A percentile compares a stretch with the other conserved stretches of the same genome.
phyloP scores from a whole-genome alignment of 352 stramenopile species.

The Phytophthora constricta region DNA sequence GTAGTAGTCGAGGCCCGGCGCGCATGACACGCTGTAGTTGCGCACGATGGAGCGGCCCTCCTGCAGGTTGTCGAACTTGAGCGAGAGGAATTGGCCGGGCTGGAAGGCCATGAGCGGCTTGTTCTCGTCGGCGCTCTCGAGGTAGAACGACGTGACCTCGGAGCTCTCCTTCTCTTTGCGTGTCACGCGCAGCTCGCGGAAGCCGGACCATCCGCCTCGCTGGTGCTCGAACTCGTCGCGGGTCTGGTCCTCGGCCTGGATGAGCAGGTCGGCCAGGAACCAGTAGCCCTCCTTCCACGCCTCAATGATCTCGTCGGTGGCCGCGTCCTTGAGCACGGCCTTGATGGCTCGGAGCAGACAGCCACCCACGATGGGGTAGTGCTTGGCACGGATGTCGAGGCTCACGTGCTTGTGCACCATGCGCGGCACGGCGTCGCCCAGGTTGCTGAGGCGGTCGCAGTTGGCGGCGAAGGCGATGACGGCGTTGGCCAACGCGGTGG shows the following conservation, averaged over 20 bases:
- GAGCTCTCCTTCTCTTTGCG: slow-evolving; percentile 55
- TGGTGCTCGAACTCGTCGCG: slow-evolving; percentile 41
- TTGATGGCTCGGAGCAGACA: slow-evolving; percentile 68
- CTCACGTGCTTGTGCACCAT: slow-evolving; percentile 74
- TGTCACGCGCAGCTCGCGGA: slow-evolving; percentile 60
- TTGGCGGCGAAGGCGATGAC: slow-evolving; percentile 71
- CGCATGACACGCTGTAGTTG: slow-evolving; percentile 65
- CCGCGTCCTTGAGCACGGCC: slow-evolving; percentile 53
- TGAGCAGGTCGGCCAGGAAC: slow-evolving; percentile 67
- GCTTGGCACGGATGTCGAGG: slow-evolving; percentile 66
- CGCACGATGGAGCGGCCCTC: slow-evolving; percentile 49
- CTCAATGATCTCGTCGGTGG: slow-evolving; percentile 63
- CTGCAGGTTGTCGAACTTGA: slow-evolving; percentile 51
- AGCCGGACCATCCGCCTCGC: slow-evolving; percentile 61
- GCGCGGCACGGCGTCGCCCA: slow-evolving; percentile 54
- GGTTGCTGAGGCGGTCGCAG: slow-evolving; percentile 58
- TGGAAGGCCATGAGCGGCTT: slow-evolving; percentile 51
- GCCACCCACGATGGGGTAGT: slow-evolving; percentile 71
- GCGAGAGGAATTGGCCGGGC: slow-evolving; percentile 64
- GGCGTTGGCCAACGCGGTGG: slow-evolving; percentile 56
- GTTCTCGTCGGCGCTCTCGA: slow-evolving; percentile 44
- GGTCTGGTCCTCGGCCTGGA: slow-evolving; percentile 55
- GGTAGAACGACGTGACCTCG: slow-evolving; percentile 67
- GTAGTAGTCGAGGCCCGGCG: slow-evolving; percentile 47
- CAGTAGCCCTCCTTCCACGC: slow-evolving; percentile 67